Conservation (phyloP, 2,329 filamentous ascomycete species). For the Helotiales sp. region DNA sequence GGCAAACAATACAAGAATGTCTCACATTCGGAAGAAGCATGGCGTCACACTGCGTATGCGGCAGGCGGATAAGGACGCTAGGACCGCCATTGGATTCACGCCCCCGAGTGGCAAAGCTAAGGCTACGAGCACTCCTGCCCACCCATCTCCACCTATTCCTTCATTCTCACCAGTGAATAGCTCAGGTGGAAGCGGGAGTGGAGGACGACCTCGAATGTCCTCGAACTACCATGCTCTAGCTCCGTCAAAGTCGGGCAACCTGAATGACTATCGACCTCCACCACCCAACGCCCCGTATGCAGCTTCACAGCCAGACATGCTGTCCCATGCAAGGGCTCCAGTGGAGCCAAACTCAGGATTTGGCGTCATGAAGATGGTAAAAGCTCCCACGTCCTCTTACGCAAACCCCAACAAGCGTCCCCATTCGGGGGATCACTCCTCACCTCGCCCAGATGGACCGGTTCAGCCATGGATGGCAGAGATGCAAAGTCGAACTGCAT, state of each 20-base stretch:
- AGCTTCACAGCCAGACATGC: neutral
- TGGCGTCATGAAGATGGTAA: neutral
- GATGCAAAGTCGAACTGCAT: too few relatives aligned
- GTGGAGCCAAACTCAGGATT: slow-evolving; percentile 6
- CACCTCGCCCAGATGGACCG: neutral
- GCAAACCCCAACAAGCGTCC: slow-evolving; percentile 8
- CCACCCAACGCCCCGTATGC: neutral
- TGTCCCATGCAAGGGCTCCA: too few relatives aligned
- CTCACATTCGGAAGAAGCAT: slow-evolving; percentile 28
- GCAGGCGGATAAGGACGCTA: slow-evolving; percentile 28
- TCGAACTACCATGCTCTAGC: too few relatives aligned
- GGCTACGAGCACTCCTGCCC: neutral
- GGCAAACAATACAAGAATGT: slow-evolving; percentile 29
- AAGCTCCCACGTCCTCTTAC: neutral
- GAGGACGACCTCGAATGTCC: too few relatives aligned
- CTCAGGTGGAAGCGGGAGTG: neutral
- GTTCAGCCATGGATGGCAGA: too few relatives aligned
- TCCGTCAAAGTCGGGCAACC: too few relatives aligned
- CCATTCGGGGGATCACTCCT: slow-evolving; percentile 2
- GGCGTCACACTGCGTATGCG: slow-evolving; percentile 32
- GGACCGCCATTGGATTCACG: slow-evolving; percentile 6
- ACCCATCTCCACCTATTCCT: slow-evolving; percentile 1
- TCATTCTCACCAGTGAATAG: slow-evolving; percentile 11
- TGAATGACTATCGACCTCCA: too few relatives aligned
- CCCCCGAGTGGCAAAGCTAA: neutral